These are phyloP conservation scores for Raffaelea arxii DNA, from an alignment of 2,329 filamentous ascomycete genomes.

Conservation along the genomic window DNA sequence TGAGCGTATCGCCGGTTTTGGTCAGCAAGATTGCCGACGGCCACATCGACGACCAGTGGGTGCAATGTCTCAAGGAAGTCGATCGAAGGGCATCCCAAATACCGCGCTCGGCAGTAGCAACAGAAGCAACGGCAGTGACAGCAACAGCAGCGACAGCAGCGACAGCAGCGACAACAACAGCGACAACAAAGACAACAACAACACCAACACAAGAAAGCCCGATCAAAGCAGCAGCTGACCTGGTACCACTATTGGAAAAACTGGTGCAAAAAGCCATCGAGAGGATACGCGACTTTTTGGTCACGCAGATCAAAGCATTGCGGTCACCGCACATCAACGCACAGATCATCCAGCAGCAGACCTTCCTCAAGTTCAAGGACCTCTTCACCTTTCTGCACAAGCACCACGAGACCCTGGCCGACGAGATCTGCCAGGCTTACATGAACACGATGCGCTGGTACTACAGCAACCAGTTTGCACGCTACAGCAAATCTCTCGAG, in stretches of 20 bases:
- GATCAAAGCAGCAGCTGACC: conserved; percentile 70
- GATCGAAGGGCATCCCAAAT: conserved; percentile 68
- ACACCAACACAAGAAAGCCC: conserved; percentile 9
- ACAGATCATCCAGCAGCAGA: conserved; percentile 91
- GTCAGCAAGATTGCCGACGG: conserved; percentile 83
- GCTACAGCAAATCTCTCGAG: conserved; percentile 74
- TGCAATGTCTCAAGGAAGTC: conserved; percentile 72
- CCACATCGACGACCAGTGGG: conserved; percentile 80
- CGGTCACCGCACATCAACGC: conserved; percentile 94
- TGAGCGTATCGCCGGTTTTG: conserved; percentile 75
- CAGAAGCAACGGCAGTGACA: not conserved
- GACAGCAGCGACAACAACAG: conserved; percentile 32
- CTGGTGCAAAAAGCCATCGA: conserved; percentile 85
- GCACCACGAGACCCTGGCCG: conserved; percentile 72
- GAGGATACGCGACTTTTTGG: conserved; percentile 87
- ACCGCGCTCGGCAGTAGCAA: conserved; percentile 27
- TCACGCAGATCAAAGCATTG: conserved; percentile 87
- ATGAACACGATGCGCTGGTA: conserved; percentile 99
- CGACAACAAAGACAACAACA: conserved; percentile 19
- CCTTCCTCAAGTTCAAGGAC: conserved; percentile 80
- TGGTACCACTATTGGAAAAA: conserved; percentile 76
- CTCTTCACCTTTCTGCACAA: conserved; percentile 76
- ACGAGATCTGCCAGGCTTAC: conserved; percentile 87
- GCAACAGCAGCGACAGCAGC: not conserved
- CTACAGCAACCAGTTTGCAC: conserved; percentile 80